These are phyloP conservation scores for Cordyceps javanica DNA, from an alignment of 2,329 filamentous ascomycete species.

Conservation along the genomic window DNA sequence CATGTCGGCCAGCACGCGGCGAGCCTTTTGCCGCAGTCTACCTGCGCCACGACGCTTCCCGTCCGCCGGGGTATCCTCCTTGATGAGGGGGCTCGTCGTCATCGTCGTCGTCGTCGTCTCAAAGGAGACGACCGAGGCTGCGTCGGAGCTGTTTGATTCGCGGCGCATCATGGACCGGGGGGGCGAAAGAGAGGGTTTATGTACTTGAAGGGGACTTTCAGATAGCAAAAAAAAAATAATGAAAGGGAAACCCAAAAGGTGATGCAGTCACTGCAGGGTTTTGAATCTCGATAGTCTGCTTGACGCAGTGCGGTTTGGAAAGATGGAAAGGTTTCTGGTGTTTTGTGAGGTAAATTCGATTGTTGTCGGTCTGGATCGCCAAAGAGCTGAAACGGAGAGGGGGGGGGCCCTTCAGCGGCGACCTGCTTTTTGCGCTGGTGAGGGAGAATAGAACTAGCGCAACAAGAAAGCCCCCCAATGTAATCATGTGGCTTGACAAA, in stretches of 20 bases:
- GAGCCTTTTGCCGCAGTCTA: slow-evolving; percentile 27
- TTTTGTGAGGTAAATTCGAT: no score
- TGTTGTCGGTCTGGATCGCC: no score
- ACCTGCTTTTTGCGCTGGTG: not conserved
- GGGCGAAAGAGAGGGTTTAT: not conserved
- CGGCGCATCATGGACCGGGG: slow-evolving; percentile 17
- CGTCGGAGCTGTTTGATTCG: slow-evolving; percentile 23
- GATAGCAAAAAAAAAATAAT: not conserved
- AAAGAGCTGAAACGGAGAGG: no score
- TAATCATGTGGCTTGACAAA: not conserved
- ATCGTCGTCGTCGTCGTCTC: slow-evolving; percentile 19
- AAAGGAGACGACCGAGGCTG: slow-evolving; percentile 26
- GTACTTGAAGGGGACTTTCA: no score
- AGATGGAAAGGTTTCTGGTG: no score
- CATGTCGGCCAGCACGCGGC: slow-evolving; percentile 28
- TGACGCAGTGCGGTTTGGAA: no score
- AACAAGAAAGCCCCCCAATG: no score
- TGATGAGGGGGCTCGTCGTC: slow-evolving; percentile 19
- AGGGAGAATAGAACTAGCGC: not conserved
- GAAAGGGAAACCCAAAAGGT: no score
- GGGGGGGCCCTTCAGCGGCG: no score
- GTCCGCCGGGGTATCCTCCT: slow-evolving; percentile 15
- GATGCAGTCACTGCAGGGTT: no score
- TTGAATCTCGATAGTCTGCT: no score
- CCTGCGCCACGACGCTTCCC: slow-evolving; percentile 17